These are phyloP conservation scores for Dipodascus albidus DNA, from an alignment of 805 yeast species.

Conservation along the genomic window DNA sequence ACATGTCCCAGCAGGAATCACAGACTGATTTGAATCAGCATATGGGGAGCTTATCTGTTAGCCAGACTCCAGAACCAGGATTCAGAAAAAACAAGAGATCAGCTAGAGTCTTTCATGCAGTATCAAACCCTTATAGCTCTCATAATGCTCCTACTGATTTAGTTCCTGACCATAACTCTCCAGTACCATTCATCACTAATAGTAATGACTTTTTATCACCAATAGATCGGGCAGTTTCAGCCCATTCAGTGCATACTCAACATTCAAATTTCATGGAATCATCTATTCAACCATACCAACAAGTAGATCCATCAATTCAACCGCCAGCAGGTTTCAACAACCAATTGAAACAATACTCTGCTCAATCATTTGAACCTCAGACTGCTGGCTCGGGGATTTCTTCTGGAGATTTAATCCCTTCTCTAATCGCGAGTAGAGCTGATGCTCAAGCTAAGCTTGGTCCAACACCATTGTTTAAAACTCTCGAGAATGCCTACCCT, in stretches of 20 bases:
- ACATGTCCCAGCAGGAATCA: background rate
- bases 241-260: background rate
- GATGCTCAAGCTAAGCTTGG: conserved; percentile 21
- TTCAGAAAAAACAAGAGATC: conserved; percentile 1
- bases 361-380: background rate
- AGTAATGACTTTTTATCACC: background rate
- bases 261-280: background rate
- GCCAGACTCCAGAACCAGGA: background rate
- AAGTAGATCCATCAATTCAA: background rate
- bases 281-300: background rate
- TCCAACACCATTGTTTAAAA: conserved; percentile 40
- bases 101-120: conserved; percentile 6
- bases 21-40: background rate
- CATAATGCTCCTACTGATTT: background rate
- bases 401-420: conserved; percentile 17
- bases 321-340: background rate
- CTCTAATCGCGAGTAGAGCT: conserved; percentile 28
- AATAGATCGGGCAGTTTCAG: background rate
- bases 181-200: background rate
- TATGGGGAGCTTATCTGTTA: background rate
- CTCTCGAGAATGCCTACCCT: conserved; percentile 70
- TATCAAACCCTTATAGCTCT: background rate
- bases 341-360: background rate
- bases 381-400: background rate
- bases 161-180: background rate